A percentile compares a stretch with the other conserved stretches of the same genome.
phyloP scores from a whole-genome alignment of 208 protist species.

The Eutreptiella sp. region DNA sequence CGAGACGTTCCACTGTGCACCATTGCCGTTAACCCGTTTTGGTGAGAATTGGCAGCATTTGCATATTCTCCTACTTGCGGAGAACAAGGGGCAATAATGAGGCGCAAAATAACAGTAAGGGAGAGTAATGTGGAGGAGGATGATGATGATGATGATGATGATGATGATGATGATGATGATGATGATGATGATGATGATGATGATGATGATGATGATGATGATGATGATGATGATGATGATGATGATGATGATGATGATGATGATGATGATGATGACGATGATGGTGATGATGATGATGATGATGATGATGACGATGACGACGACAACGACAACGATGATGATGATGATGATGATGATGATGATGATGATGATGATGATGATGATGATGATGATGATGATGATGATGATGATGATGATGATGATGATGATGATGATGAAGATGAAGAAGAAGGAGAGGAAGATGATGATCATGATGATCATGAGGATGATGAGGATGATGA shows the following conservation, averaged over 20 bases:
- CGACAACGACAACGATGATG: neutral
- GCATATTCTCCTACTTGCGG: too few relatives aligned
- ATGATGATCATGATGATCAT: too few relatives aligned
- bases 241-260: slow-evolving; percentile 3
- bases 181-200: neutral
- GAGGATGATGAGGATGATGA: too few relatives aligned
- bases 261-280: slow-evolving; percentile 3
- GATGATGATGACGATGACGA: slow-evolving; percentile 3
- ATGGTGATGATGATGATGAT: neutral
- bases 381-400: neutral
- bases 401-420: slow-evolving; percentile 1
- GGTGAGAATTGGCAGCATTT: too few relatives aligned
- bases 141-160: neutral
- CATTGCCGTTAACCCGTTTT: too few relatives aligned
- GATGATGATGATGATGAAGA: neutral
- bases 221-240: neutral
- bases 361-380: neutral
- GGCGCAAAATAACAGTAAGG: too few relatives aligned
- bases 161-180: neutral
- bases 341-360: neutral
- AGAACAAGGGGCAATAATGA: too few relatives aligned
- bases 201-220: slow-evolving; percentile 3
- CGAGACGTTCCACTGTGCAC: too few relatives aligned
- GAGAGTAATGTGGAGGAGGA: neutral
- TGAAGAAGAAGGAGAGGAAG: too few relatives aligned